Percentiles rank a stretch among this genome's conserved stretches.
Evolutionary conservation across 2,329 filamentous ascomycete genomes (phyloP).

Genomic region (Aureobasidium sp.): DNA sequence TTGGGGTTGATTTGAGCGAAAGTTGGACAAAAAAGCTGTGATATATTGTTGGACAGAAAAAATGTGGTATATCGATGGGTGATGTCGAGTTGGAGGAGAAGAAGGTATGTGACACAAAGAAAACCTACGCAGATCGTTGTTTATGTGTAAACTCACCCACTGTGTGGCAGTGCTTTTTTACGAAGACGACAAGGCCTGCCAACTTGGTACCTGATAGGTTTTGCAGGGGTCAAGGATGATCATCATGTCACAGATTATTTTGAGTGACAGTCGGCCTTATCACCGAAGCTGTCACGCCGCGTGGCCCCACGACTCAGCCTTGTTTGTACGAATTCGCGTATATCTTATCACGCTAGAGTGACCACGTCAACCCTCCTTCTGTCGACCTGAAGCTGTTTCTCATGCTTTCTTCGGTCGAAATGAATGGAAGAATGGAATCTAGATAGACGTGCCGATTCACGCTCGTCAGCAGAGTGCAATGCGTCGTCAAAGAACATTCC

Average conservation of each 20-base stretch:
- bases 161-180: conserved; percentile 4
- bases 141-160: neutral
- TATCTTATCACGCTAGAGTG: neutral
- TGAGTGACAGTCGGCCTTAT: neutral
- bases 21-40: too few relatives aligned
- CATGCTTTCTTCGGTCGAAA: neutral
- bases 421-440: too few relatives aligned
- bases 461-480: too few relatives aligned
- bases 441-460: neutral
- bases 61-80: too few relatives aligned
- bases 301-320: conserved; percentile 1
- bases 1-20: too few relatives aligned
- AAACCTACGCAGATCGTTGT: neutral
- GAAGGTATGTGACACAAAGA: neutral
- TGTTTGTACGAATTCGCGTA: neutral
- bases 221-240: conserved; percentile 1
- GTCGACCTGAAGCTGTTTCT: neutral
- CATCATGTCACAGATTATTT: conserved; percentile 4
- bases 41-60: too few relatives aligned
- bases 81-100: neutral
- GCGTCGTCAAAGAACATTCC: too few relatives aligned
- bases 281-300: neutral
- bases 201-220: neutral
- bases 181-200: neutral
- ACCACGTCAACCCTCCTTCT: neutral